Evolutionary conservation across 495 filamentous ascomycete genomes (phyloP).

Genomic region (Aspergillus haitiensis): DNA sequence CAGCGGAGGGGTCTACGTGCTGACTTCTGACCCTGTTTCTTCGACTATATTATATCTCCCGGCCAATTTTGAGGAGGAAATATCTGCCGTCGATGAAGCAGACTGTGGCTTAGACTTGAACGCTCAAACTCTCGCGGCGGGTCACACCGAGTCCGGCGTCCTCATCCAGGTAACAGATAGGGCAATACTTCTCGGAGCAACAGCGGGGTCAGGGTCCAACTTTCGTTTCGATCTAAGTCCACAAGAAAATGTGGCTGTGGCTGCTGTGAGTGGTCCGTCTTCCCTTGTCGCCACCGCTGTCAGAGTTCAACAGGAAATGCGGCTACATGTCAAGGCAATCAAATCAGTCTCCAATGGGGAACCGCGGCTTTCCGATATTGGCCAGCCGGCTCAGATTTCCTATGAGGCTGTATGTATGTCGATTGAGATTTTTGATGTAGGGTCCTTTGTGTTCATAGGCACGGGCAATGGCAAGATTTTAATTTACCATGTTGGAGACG

Average conservation of each 20-base stretch:
- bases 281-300: conserved; percentile 33
- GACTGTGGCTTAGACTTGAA: conserved; percentile 50
- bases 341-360: conserved; percentile 6
- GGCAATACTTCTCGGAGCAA: conserved; percentile 42
- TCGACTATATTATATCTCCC: conserved; percentile 40
- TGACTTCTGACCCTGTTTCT: conserved; percentile 44
- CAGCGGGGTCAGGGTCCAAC: conserved; percentile 22
- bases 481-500: conserved; percentile 30
- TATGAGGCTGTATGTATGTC: conserved; percentile 43
- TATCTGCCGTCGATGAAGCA: conserved; percentile 41
- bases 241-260: conserved; percentile 28
- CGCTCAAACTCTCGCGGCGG: conserved; percentile 58
- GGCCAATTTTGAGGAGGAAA: conserved; percentile 34
- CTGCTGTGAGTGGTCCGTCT: conserved; percentile 31
- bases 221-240: conserved; percentile 22
- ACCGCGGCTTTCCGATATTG: conserved; percentile 22
- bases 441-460: conserved; percentile 39
- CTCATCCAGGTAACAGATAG: conserved; percentile 60
- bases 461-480: conserved; percentile 37
- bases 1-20: conserved; percentile 37
- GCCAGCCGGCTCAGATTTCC: conserved; percentile 23
- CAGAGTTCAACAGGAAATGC: conserved; percentile 25
- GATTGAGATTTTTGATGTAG: conserved; percentile 29
- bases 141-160: conserved; percentile 35
- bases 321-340: conserved; percentile 29